phyloP scores from a whole-genome alignment of 306 rosid genomes.

The Vicia villosa region DNA sequence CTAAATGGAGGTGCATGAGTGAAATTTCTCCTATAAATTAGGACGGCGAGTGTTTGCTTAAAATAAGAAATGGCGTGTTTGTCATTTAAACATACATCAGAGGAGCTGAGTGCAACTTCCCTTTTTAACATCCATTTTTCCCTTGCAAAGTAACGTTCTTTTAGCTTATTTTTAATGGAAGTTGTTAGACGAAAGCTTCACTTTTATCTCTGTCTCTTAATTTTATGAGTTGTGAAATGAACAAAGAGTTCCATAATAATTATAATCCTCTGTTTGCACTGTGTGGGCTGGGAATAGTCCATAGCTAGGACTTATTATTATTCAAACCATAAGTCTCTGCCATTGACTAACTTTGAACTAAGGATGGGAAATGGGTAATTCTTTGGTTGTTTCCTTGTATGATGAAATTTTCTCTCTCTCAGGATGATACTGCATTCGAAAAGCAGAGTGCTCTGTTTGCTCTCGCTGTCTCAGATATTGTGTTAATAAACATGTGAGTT shows the following conservation, averaged over 20 bases:
- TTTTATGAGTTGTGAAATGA: not conserved
- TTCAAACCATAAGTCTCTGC: not conserved
- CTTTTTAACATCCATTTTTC: not conserved
- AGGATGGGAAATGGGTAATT: slow-evolving; percentile 22
- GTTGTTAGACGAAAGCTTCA: not conserved
- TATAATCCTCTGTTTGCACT: slow-evolving; percentile 16
- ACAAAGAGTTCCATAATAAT: slow-evolving; percentile 5
- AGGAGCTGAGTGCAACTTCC: not conserved
- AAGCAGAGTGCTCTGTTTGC: slow-evolving; percentile 99
- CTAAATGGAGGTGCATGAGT: not conserved
- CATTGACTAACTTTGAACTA: slow-evolving; percentile 6
- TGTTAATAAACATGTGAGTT: slow-evolving; percentile 92
- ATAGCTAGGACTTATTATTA: slow-evolving; percentile 5
- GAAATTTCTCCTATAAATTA: not conserved
- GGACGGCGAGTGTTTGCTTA: not conserved
- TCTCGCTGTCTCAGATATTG: slow-evolving; percentile 98
- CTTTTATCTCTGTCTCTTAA: not conserved
- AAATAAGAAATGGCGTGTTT: not conserved
- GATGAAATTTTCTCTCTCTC: slow-evolving; percentile 33
- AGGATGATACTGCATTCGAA: slow-evolving; percentile 99
- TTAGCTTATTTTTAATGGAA: slow-evolving; percentile 1
- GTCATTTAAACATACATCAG: not conserved
- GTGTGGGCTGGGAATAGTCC: slow-evolving; percentile 18
- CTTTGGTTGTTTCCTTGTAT: slow-evolving; percentile 33
- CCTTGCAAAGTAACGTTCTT: not conserved